A percentile compares a stretch with the other conserved stretches of the same genome.
phyloP scores from a whole-genome alignment of 768 basidiomycete genomes.

The Podaxis rugospora region DNA sequence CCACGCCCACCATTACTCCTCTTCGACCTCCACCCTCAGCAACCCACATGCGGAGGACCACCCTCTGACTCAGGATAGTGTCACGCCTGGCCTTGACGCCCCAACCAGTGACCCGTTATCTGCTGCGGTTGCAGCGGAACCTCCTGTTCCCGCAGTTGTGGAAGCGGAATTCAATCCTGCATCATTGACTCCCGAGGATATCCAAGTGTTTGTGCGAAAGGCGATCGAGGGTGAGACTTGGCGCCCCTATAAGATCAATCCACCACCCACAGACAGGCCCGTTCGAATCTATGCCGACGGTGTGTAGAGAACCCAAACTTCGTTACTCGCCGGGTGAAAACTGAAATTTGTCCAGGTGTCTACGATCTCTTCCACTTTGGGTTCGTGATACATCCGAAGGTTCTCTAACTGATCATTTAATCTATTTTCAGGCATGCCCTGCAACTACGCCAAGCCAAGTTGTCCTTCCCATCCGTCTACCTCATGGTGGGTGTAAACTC shows the following conservation, averaged over 20 bases:
- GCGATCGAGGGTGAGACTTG: conserved; percentile 69
- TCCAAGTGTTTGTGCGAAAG: conserved; percentile 68
- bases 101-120: conserved; percentile 24
- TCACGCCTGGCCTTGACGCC: conserved; percentile 31
- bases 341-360: conserved; percentile 53
- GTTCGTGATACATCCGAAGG: conserved; percentile 35
- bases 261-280: conserved; percentile 76
- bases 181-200: conserved; percentile 67
- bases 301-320: conserved; percentile 25
- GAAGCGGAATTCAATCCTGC: conserved; percentile 56
- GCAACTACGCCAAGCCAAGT: conserved; percentile 94
- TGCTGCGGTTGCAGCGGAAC: conserved; percentile 25
- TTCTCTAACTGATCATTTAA: background rate
- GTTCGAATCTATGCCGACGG: conserved; percentile 95
- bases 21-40: conserved; percentile 51
- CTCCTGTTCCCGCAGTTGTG: conserved; percentile 34
- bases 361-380: conserved; percentile 98
- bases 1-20: conserved; percentile 35
- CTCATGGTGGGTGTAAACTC: conserved; percentile 92
- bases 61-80: conserved; percentile 13
- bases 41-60: conserved; percentile 28
- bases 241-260: conserved; percentile 78
- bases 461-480: conserved; percentile 86
- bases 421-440: conserved; percentile 69
- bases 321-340: background rate